Conservation (phyloP, 495 filamentous ascomycete genomes). For the Thermothielavioides terrestris region DNA sequence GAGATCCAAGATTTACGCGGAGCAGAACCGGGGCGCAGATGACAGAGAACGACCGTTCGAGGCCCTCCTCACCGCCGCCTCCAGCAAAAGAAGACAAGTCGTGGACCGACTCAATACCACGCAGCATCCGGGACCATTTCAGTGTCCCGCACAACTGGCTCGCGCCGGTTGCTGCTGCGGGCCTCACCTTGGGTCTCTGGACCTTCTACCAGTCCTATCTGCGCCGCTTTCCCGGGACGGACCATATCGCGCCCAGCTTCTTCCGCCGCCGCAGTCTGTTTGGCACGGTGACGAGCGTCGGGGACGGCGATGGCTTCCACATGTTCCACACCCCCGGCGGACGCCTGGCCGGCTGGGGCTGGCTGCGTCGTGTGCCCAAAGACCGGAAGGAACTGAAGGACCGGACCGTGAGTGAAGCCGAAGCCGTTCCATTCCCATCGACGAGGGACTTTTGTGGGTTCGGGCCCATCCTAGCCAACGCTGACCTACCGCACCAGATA, state of each 20-base stretch:
- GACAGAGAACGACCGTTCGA: constrained; percentile 29
- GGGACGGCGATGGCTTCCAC: constrained; percentile 91
- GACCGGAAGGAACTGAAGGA: constrained; percentile 59
- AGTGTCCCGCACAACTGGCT: constrained; percentile 56
- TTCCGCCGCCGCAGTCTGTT: constrained; percentile 67
- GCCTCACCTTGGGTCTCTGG: constrained; percentile 49
- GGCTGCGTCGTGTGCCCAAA: constrained; percentile 67
- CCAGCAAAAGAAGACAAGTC: constrained; percentile 43
- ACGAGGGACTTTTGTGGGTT: no score
- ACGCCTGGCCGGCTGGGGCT: constrained; percentile 79
- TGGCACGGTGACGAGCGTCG: constrained; percentile 84
- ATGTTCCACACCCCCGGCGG: constrained; percentile 92
- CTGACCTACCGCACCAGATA: no score
- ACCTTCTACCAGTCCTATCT: constrained; percentile 65
- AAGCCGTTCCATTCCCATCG: no score
- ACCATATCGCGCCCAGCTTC: constrained; percentile 57
- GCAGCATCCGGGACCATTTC: constrained; percentile 47
- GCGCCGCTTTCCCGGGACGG: constrained; percentile 67
- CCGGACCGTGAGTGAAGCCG: constrained; percentile 70
- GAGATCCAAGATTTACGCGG: neutral
- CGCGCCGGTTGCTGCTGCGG: constrained; percentile 60
- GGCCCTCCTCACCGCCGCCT: neutral
- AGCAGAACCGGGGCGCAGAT: neutral
- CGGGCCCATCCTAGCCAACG: no score
- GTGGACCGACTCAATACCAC: neutral